Percentiles rank a stretch among this genome's conserved stretches.
Conservation (phyloP, 2,329 filamentous ascomycete species). For the Cercospora canescens region DNA sequence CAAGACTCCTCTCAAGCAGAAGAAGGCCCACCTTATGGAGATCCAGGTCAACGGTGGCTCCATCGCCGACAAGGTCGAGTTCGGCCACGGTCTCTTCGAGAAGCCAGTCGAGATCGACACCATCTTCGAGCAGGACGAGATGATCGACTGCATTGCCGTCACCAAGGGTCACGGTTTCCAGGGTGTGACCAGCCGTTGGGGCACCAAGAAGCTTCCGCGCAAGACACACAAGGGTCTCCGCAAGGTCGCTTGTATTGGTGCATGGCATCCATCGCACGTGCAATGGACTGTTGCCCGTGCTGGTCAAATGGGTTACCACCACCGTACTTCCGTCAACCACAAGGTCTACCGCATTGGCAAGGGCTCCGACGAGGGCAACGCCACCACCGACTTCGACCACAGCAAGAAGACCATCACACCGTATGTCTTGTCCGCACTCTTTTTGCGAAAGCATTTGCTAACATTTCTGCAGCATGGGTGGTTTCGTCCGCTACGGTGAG, state of each 20-base stretch:
- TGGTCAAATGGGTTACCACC: slow-evolving; percentile 99
- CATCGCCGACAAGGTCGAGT: slow-evolving; percentile 94
- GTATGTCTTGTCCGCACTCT: slow-evolving; percentile 62
- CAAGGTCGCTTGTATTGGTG: slow-evolving; percentile 99
- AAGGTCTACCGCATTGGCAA: slow-evolving; percentile 99
- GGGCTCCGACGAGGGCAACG: slow-evolving; percentile 86
- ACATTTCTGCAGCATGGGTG: slow-evolving; percentile 73
- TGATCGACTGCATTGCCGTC: slow-evolving; percentile 98
- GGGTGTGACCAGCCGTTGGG: slow-evolving; percentile 97
- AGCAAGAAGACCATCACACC: slow-evolving; percentile 99
- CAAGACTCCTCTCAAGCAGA: slow-evolving; percentile 99
- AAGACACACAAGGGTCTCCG: slow-evolving; percentile 99
- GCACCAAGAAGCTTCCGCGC: slow-evolving; percentile 99
- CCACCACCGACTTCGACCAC: slow-evolving; percentile 90
- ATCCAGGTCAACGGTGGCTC: slow-evolving; percentile 99
- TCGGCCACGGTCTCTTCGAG: slow-evolving; percentile 95
- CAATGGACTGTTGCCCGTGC: slow-evolving; percentile 99
- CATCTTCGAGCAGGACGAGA: slow-evolving; percentile 99
- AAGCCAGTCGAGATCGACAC: slow-evolving; percentile 91
- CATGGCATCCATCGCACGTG: slow-evolving; percentile 99
- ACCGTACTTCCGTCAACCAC: slow-evolving; percentile 99
- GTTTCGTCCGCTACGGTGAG: slow-evolving; percentile 98
- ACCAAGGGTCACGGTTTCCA: slow-evolving; percentile 99
- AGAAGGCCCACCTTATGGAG: slow-evolving; percentile 99
- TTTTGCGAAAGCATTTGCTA: slow-evolving; percentile 31